Percentiles rank a stretch among this genome's conserved stretches.
Conservation (phyloP, 805 yeast species). For the Sugiyamaella smithiae region DNA sequence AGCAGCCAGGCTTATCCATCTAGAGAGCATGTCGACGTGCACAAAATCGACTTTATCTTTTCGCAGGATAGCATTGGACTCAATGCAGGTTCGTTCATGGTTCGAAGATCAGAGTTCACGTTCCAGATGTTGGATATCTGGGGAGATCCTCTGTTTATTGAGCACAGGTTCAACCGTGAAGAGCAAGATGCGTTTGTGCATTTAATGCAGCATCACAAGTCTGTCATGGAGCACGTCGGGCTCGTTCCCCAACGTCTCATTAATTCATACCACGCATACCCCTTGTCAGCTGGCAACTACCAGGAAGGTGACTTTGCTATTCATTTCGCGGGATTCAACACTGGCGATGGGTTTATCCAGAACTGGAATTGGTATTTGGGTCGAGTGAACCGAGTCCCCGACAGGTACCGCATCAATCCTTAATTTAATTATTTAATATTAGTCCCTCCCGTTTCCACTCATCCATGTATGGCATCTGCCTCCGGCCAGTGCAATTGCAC, state of each 20-base stretch:
- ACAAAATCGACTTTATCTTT: constrained; percentile 28
- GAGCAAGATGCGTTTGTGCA: constrained; percentile 30
- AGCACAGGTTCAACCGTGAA: constrained; percentile 18
- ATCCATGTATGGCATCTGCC: too few species aligned
- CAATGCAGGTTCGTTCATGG: constrained; percentile 35
- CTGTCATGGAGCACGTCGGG: constrained; percentile 27
- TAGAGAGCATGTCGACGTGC: constrained; percentile 20
- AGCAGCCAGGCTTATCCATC: constrained; percentile 10
- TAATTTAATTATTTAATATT: too few species aligned
- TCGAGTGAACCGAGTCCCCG: constrained; percentile 1
- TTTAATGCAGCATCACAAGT: constrained; percentile 20
- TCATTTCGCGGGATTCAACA: constrained; percentile 23
- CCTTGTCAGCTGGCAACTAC: constrained; percentile 10
- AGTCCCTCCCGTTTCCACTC: too few species aligned
- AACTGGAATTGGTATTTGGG: neutral
- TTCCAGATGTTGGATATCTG: constrained; percentile 31
- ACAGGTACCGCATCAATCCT: neutral
- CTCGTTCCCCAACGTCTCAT: constrained; percentile 32
- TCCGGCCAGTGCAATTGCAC: too few species aligned
- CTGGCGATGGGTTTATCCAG: neutral
- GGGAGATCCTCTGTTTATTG: constrained; percentile 25
- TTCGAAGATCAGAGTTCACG: constrained; percentile 26
- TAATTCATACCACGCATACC: constrained; percentile 28
- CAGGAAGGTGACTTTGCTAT: constrained; percentile 30
- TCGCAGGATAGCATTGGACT: constrained; percentile 31